phyloP scores from a whole-genome alignment of 257 asterid genomes.

The Henckelia pumila region DNA sequence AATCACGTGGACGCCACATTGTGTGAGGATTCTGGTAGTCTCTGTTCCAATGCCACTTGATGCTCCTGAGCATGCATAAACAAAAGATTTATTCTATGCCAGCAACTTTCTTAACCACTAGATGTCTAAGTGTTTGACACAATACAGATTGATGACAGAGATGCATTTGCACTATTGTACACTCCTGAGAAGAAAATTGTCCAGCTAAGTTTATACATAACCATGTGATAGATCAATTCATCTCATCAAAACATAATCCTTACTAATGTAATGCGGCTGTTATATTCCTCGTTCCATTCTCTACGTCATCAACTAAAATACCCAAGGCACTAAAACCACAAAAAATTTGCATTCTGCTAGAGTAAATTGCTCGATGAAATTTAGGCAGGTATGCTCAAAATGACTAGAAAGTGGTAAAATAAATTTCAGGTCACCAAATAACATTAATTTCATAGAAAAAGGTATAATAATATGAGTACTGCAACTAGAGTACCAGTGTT shows the following conservation, averaged over 20 bases:
- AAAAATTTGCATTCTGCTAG: not conserved
- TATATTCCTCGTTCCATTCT: not conserved
- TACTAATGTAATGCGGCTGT: not conserved
- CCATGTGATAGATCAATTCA: constrained; percentile 4
- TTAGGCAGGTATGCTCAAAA: not conserved
- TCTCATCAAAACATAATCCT: not conserved
- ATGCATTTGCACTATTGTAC: not conserved
- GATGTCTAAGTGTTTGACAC: not conserved
- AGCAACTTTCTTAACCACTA: not conserved
- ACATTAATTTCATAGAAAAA: no score
- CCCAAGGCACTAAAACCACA: not conserved
- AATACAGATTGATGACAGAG: not conserved
- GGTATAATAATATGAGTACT: no score
- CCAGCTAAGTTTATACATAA: constrained; percentile 8
- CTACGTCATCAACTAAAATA: not conserved
- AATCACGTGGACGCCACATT: constrained; percentile 55
- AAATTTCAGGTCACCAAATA: not conserved
- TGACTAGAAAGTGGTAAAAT: not conserved
- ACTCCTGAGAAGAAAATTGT: not conserved
- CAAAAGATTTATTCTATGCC: not conserved
- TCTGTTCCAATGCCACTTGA: constrained; percentile 70
- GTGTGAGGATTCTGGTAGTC: constrained; percentile 49
- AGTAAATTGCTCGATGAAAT: not conserved
- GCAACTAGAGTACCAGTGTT: not conserved
- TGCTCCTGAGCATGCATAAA: constrained; percentile 49